These are phyloP conservation scores for Patellaria atrata DNA, from an alignment of 495 filamentous ascomycete species.

Conservation along the genomic window DNA sequence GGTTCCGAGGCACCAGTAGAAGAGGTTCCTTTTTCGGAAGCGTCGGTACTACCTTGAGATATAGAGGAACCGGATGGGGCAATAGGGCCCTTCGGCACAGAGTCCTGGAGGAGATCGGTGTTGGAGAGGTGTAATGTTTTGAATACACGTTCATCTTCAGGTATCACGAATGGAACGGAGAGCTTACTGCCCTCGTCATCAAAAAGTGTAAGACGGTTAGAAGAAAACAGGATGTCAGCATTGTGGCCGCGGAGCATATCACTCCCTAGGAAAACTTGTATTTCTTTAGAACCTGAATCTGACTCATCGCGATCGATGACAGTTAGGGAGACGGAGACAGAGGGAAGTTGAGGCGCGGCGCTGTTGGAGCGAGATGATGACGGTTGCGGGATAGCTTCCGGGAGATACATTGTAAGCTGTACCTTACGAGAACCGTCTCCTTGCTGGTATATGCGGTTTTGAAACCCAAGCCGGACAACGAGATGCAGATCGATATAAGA, in stretches of 20 bases:
- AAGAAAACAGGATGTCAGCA: slow-evolving; percentile 84
- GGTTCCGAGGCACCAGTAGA: slow-evolving; percentile 1
- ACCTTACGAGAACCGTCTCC: slow-evolving; percentile 49
- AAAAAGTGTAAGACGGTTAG: slow-evolving; percentile 72
- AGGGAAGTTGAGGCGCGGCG: slow-evolving; percentile 65
- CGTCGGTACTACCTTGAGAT: too few relatives aligned
- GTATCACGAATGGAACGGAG: slow-evolving; percentile 83
- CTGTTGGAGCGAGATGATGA: slow-evolving; percentile 58
- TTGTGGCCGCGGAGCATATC: slow-evolving; percentile 76
- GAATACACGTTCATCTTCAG: slow-evolving; percentile 74
- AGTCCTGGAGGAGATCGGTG: too few relatives aligned
- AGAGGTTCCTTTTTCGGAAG: not conserved
- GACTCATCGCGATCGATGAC: slow-evolving; percentile 42
- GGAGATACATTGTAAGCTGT: slow-evolving; percentile 69
- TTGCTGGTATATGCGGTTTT: slow-evolving; percentile 49
- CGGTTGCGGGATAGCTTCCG: slow-evolving; percentile 73
- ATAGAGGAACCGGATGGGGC: too few relatives aligned
- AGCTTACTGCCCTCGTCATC: slow-evolving; percentile 78
- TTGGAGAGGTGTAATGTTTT: slow-evolving; percentile 51
- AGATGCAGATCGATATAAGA: slow-evolving; percentile 63
- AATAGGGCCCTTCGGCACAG: not conserved
- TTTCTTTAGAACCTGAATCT: slow-evolving; percentile 36
- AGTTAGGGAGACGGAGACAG: slow-evolving; percentile 61
- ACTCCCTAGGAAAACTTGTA: slow-evolving; percentile 75
- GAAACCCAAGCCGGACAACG: slow-evolving; percentile 54